phyloP scores from a whole-genome alignment of 306 rosid genomes.

The Acacia melanoxylon region DNA sequence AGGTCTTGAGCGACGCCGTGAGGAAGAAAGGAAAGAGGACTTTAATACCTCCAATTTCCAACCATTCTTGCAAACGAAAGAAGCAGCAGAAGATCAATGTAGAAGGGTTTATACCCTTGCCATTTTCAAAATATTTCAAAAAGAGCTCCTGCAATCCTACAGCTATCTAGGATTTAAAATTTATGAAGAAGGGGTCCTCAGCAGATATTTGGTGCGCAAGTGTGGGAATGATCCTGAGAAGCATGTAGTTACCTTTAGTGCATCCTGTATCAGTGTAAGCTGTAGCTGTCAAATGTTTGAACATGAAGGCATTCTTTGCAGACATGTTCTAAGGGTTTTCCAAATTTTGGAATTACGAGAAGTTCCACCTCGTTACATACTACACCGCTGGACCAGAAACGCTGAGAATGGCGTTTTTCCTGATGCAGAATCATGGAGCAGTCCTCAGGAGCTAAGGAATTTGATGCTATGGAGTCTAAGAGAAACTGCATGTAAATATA shows the following conservation, averaged over 20 bases:
- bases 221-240: slow-evolving; percentile 77
- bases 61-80: slow-evolving; percentile 89
- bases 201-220: slow-evolving; percentile 81
- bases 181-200: slow-evolving; percentile 62
- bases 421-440: slow-evolving; percentile 65
- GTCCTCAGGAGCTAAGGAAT: slow-evolving; percentile 71
- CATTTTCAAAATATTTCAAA: slow-evolving; percentile 82
- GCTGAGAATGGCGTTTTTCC: slow-evolving; percentile 81
- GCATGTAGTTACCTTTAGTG: slow-evolving; percentile 62
- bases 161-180: slow-evolving; percentile 88
- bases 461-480: slow-evolving; percentile 96
- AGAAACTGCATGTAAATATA: slow-evolving; percentile 85
- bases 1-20: slow-evolving; percentile 81
- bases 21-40: slow-evolving; percentile 85
- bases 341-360: slow-evolving; percentile 85
- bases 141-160: slow-evolving; percentile 85
- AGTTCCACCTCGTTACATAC: slow-evolving; percentile 77
- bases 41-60: slow-evolving; percentile 73
- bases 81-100: slow-evolving; percentile 87
- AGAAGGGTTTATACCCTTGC: slow-evolving; percentile 79
- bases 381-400: slow-evolving; percentile 89
- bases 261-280: slow-evolving; percentile 52
- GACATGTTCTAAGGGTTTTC: slow-evolving; percentile 82
- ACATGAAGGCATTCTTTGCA: slow-evolving; percentile 87
- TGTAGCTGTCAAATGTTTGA: slow-evolving; percentile 98